phyloP scores from a whole-genome alignment of 495 filamentous ascomycete species.

The Trichodelitschia bisporula region DNA sequence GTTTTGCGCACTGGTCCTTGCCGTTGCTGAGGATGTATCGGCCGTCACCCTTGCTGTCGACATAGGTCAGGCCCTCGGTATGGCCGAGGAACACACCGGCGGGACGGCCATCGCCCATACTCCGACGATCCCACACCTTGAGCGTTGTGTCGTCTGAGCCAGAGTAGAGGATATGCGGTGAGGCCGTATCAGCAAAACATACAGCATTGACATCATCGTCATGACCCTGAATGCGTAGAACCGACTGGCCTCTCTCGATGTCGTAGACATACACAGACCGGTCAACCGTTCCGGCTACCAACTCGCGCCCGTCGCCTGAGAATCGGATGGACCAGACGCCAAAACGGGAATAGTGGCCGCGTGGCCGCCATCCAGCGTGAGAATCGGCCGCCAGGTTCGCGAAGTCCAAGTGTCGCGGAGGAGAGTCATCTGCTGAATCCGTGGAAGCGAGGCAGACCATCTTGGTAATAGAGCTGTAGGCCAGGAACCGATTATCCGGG shows the following conservation, averaged over 20 bases:
- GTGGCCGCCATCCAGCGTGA: background rate
- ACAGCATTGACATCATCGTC: constrained; percentile 87
- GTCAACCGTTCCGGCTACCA: constrained; percentile 70
- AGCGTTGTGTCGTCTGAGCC: constrained; percentile 86
- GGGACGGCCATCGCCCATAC: constrained; percentile 64
- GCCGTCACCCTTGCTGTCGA: constrained; percentile 91
- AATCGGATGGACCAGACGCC: constrained; percentile 77
- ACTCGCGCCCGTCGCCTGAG: constrained; percentile 73
- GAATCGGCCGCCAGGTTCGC: constrained; percentile 8
- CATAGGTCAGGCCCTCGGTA: constrained; percentile 81
- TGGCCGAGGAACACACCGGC: constrained; percentile 88
- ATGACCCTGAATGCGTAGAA: constrained; percentile 59
- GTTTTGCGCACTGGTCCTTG: constrained; percentile 93
- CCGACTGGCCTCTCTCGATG: constrained; percentile 46
- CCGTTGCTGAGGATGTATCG: constrained; percentile 82
- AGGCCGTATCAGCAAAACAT: constrained; percentile 72
- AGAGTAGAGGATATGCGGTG: constrained; percentile 88
- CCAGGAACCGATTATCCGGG: constrained; percentile 77
- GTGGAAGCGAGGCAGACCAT: constrained; percentile 70
- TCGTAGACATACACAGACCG: constrained; percentile 79
- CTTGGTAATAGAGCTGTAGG: constrained; percentile 64
- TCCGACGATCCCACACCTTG: constrained; percentile 89
- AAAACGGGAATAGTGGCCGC: constrained; percentile 3
- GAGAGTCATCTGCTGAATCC: constrained; percentile 46
- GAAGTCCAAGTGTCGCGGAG: constrained; percentile 56